Base-by-base conservation (phyloP, 2,329 filamentous ascomycete species). In the Exophiala phaeomuriformis region DNA sequence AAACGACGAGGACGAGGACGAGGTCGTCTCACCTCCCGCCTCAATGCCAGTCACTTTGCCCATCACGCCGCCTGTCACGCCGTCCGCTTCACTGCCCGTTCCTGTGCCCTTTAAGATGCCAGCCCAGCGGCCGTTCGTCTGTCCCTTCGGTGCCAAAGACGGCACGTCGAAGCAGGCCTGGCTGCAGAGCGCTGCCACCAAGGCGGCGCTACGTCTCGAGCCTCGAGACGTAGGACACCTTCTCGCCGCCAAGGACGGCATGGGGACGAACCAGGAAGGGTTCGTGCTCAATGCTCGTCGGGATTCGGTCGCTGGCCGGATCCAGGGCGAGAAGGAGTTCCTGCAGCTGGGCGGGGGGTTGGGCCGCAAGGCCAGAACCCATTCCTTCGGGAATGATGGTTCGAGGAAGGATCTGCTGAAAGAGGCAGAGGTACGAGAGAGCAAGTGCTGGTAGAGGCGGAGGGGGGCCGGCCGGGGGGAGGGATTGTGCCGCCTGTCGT, bases 161-260 rank as follows among this genome's bases (percentile, higher is more conserved):
- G 49, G 46, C 46, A 30, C 50, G 9, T 53, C 49, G 33, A 58
- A 55, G 47, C 52, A 55, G 40, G 49, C 39, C 6, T 58, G 56
- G 56, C 47, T 55, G 33, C 40, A 43, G 7, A 36, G 35, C n/a
- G 27, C 12, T 27, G 19, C 28, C n/a, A 45, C 5, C 46, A 53
- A 47, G 31, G 43, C 46, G 31, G 39, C 31, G 6, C 9, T 55
- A 5, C 10, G 41, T 12, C 27, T n/a, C 35, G 41, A 52, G 39
- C 32, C 52, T 6, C 49, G 52, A 19, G 56, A 58, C 47, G 37
- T 58, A 27, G 56, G 46, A 5, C 56, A 58, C 39, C 47, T 58
- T 7, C 49, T 58, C 7, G 56, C 52, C 27, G 52, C 49, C 4
- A 58, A 58, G 31, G 56, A 58, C 37, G 56, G 56, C 27, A 47